Evolutionary conservation across 768 basidiomycete species (phyloP), one percentile per base, ranked within the genome.

Genomic region (Tylopilus rubrobrunneus): DNA sequence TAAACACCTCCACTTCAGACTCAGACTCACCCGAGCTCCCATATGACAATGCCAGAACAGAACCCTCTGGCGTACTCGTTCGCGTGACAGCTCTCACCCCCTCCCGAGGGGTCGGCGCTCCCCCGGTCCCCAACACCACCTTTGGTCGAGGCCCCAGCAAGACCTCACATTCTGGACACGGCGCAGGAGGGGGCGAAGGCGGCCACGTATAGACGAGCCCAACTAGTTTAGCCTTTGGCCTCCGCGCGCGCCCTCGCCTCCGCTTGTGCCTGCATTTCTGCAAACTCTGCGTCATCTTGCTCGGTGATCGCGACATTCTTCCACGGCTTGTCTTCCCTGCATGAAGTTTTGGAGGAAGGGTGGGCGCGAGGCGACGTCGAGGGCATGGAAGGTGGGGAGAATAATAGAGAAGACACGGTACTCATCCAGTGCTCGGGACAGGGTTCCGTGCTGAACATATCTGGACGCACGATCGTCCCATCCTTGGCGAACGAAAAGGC

Each of bases 251-350:
- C 33, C 33, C 42, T 36, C 10, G 10, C 10, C 31, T 27, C 11
- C 19, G 10, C 40, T 44, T 45, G 25, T 0, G 17, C n/a, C 31
- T 14, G 14, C 31, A 52, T 48, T 1, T 47, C 58, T 19, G 34
- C 55, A 15, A 62, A 62, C 39, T 63, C 61, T 0, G 54, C 62
- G 11, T 66, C 68, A 28, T 67, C 68, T 6, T 57, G 57, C 23
- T 69, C 70, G 1, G 56, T 67, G 25, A 71, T 58, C 11, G 63
- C 57, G 7, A 67, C 56, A 11, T 62, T 64, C 61, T 69, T 68
- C 68, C 69, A 69, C 5, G 55, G 56, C 48, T 71, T 71, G 36
- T 59, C 31, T 15, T 1, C 6, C 1, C 15, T 37, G 11, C 8
- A 19, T 17, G 39, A 21, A n/a, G 15, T 23, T 12, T 28, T 47